Evolutionary conservation across 2,329 filamentous ascomycete genomes (phyloP), one percentile per base, ranked within the genome.

Genomic region (Trichoderma lentiforme): DNA sequence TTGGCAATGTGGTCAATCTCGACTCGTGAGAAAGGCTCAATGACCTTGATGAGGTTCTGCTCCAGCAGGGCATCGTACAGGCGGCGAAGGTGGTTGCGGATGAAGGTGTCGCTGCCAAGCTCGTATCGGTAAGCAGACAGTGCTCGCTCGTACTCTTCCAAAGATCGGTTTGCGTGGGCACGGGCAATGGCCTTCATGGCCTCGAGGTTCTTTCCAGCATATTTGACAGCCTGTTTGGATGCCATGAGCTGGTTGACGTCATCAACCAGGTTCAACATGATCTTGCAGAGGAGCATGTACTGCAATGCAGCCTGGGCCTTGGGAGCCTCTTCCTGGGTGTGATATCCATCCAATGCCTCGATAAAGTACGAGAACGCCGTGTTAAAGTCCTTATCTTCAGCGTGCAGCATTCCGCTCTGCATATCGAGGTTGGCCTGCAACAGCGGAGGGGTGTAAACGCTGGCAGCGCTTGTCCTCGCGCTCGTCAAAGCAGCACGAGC

Each of bases 231-330:
- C 82, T 98, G 95, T 88, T 99, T 99, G 70, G 94, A 97, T 34
- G 92, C 90, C 90, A 99, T 94, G 76, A 99, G 89, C 80, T 92
- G 90, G 84, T 95, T 97, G 81, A 99, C 95, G 82, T 99, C 97
- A 85, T 98, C 95, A 76, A 91, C 94, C 53, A 97, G 88, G 84
- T 99, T 99, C 77, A 99, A 88, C 97, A 99, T 99, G 82, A 99
- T 96, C 87, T 99, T 99, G 90, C 96, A 98, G 43, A 99, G 91
- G 70, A 99, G 89, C 96, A 99, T 99, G 87, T 99, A 99, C 86
- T 99, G 96, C 75, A 99, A 87, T 12, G 96, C 94, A 14, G 95
- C 93, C n/a, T 95, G 97, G n/a, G 97, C 96, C 83, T 95, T 94
- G 75, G 88, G 85, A 51, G 91, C 86, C 80, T 97, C 94, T 76